phyloP scores from a whole-genome alignment of 345 rosid genomes.

The Euphorbia peplus region DNA sequence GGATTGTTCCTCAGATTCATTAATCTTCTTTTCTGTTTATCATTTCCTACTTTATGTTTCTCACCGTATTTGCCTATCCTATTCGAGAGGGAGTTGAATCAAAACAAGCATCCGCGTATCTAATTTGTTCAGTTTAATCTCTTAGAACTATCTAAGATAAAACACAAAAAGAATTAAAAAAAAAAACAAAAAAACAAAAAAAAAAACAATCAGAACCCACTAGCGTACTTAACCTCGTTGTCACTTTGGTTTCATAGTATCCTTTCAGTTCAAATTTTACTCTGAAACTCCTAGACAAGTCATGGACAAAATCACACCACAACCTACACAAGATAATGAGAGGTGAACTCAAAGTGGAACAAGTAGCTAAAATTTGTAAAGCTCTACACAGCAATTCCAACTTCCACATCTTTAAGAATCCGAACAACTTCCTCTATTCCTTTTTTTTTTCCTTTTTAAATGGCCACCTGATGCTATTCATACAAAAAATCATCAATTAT shows the following conservation, averaged over 20 bases:
- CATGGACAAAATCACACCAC: neutral
- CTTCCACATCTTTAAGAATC: neutral
- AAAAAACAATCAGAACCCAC: neutral
- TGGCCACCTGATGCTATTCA: no score
- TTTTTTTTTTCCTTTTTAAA: neutral
- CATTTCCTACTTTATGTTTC: no score
- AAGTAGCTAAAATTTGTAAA: neutral
- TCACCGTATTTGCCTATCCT: no score
- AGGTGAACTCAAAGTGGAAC: neutral
- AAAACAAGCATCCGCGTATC: no score
- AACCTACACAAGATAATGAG: neutral
- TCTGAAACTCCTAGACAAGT: neutral
- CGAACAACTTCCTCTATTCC: constrained; percentile 2
- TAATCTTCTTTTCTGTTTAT: no score
- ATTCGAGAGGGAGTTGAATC: no score
- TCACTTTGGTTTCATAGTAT: neutral
- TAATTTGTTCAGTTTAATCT: no score
- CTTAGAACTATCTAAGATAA: no score
- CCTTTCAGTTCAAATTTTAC: no score
- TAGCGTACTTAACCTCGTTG: neutral
- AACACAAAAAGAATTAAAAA: neutral
- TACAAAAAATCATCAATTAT: no score
- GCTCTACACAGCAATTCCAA: neutral
- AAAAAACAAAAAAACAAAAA: neutral
- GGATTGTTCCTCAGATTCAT: no score